Conservation (phyloP, 495 filamentous ascomycete genomes). For the Glarea lozoyensis region DNA sequence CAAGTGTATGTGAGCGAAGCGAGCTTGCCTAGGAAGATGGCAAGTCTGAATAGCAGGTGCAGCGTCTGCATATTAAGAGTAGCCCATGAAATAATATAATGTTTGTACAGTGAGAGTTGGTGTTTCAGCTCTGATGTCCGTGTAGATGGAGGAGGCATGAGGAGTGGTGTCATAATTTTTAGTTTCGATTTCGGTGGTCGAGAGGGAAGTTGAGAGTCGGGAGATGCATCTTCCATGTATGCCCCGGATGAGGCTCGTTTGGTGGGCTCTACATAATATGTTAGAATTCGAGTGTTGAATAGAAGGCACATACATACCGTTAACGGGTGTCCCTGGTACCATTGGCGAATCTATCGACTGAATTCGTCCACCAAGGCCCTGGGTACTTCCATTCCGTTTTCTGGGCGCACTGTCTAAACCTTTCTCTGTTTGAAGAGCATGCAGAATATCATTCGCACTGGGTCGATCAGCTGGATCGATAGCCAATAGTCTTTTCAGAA, state of each 20-base stretch:
- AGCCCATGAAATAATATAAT: constrained; percentile 21
- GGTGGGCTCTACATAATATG: constrained; percentile 8
- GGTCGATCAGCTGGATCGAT: constrained; percentile 71
- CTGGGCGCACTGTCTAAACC: constrained; percentile 47
- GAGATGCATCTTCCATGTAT: constrained; percentile 15
- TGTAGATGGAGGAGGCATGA: constrained; percentile 50
- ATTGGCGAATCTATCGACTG: constrained; percentile 49
- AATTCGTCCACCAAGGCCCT: constrained; percentile 28
- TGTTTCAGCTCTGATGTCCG: constrained; percentile 29
- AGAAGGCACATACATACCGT: constrained; percentile 22
- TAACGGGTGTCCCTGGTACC: constrained; percentile 24
- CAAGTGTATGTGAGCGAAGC: constrained; percentile 48
- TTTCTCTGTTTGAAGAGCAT: constrained; percentile 64
- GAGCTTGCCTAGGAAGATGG: constrained; percentile 50
- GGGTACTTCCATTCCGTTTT: constrained; percentile 27
- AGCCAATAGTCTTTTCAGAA: constrained; percentile 71
- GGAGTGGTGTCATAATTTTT: constrained; percentile 32
- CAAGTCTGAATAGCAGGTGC: constrained; percentile 25
- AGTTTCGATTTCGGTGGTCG: constrained; percentile 9
- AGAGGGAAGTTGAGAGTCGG: constrained; percentile 20
- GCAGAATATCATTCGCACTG: constrained; percentile 79
- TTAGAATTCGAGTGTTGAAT: constrained; percentile 12
- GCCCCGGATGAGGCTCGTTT: constrained; percentile 18
- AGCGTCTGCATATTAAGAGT: constrained; percentile 18
- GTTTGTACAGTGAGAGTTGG: constrained; percentile 19